Percentiles rank a stretch among this genome's conserved stretches.
Conservation (phyloP, 257 asterid genomes). For the Solanum medicagineum region DNA sequence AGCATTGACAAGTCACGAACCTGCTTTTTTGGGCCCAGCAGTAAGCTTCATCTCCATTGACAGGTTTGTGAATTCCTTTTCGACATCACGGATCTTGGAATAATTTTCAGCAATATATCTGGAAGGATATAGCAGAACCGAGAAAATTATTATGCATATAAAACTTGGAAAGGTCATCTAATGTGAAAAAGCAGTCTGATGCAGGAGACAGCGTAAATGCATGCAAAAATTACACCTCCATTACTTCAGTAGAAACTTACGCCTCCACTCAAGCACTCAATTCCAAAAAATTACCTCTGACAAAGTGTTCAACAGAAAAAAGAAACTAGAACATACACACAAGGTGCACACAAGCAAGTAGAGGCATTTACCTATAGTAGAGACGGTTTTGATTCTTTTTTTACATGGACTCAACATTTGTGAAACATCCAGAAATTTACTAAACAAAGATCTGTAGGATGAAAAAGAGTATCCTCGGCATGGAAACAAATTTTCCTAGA, state of each 20-base stretch:
- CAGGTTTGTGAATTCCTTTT: constrained; percentile 70
- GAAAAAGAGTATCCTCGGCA: not conserved
- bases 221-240: not conserved
- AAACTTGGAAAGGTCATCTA: not conserved
- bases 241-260: not conserved
- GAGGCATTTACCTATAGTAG: too few relatives aligned
- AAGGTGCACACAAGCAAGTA: not conserved
- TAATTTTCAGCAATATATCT: constrained; percentile 94
- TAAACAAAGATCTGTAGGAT: not conserved
- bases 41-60: constrained; percentile 94
- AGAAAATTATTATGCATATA: not conserved
- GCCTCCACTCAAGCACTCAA: not conserved
- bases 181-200: not conserved
- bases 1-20: constrained; percentile 7
- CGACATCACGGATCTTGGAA: constrained; percentile 94
- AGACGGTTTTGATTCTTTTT: too few relatives aligned
- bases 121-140: constrained; percentile 4
- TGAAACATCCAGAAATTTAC: not conserved
- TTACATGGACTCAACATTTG: not conserved
- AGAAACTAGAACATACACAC: not conserved
- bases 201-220: not conserved
- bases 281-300: not conserved
- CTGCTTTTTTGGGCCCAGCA: constrained; percentile 95
- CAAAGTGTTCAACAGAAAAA: not conserved
- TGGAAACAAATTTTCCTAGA: not conserved